These are phyloP conservation scores for Escallonia rubra DNA, from an alignment of 129 eudicot genomes.

Conservation along the genomic window DNA sequence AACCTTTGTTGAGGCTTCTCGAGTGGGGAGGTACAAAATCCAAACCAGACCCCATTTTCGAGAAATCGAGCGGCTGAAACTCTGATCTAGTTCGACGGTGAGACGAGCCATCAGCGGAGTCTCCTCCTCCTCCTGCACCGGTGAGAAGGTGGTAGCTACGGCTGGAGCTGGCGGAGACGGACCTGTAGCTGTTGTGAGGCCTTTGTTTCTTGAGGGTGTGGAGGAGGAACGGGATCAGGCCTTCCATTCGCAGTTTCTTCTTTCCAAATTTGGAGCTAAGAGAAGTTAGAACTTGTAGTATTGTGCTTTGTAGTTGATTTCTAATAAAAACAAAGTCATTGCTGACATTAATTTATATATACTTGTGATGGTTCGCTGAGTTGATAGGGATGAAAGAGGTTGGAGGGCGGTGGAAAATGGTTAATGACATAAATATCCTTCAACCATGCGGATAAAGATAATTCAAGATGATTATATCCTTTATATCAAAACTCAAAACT, in stretches of 20 bases:
- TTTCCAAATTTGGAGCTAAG: background rate
- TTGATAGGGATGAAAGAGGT: too few relatives aligned
- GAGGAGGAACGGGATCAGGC: conserved; percentile 45
- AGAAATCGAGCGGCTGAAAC: conserved; percentile 17
- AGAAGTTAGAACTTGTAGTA: background rate
- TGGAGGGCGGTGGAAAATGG: too few relatives aligned
- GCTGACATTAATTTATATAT: background rate
- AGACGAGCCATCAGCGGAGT: conserved; percentile 29
- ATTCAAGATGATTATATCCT: too few relatives aligned
- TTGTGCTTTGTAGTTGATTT: background rate
- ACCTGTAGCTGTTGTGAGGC: conserved; percentile 37
- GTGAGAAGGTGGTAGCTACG: conserved; percentile 44
- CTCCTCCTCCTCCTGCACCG: conserved; percentile 15
- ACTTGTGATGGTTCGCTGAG: too few relatives aligned
- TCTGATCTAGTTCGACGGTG: conserved; percentile 46
- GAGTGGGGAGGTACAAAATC: conserved; percentile 21
- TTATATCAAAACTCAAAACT: too few relatives aligned
- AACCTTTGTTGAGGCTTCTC: conserved; percentile 14
- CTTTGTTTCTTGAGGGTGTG: conserved; percentile 43
- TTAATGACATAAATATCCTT: too few relatives aligned
- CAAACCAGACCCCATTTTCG: conserved; percentile 19
- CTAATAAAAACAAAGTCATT: too few relatives aligned
- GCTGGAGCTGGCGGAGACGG: conserved; percentile 40
- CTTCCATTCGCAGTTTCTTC: conserved; percentile 30
- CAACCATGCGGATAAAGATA: too few relatives aligned